Conservation (phyloP, 257 asterid genomes). For the Gentiana dahurica region DNA sequence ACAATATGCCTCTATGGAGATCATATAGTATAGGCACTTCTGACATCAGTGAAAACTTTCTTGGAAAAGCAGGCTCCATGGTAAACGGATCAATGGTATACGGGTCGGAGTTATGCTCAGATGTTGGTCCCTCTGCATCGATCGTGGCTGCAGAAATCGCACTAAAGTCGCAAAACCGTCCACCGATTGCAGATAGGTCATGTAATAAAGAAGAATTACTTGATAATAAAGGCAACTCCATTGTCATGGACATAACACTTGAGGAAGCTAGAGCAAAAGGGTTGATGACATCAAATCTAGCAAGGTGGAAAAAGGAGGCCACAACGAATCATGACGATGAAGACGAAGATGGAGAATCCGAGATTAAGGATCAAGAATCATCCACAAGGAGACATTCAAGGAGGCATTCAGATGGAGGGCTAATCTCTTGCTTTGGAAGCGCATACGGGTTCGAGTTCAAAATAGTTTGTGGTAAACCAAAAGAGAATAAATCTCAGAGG, state of each 20-base stretch:
- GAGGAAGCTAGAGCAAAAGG: constrained; percentile 63
- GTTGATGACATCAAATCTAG: constrained; percentile 14
- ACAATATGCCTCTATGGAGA: constrained; percentile 38
- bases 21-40: constrained; percentile 24
- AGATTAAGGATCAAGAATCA: background rate
- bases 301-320: constrained; percentile 22
- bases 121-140: constrained; percentile 87
- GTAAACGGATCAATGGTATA: constrained; percentile 24
- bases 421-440: constrained; percentile 46
- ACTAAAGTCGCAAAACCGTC: constrained; percentile 19
- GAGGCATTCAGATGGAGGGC: constrained; percentile 30
- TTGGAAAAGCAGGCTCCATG: constrained; percentile 22
- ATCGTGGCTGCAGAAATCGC: constrained; percentile 75
- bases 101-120: constrained; percentile 55
- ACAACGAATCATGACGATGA: background rate
- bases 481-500: constrained; percentile 17
- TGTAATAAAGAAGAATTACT: constrained; percentile 3
- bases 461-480: constrained; percentile 35
- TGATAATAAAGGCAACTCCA: constrained; percentile 29
- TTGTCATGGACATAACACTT: constrained; percentile 45
- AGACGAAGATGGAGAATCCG: background rate
- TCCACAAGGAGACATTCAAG: constrained; percentile 12
- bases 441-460: constrained; percentile 60
- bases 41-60: constrained; percentile 27
- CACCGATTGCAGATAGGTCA: background rate